Percentiles rank a stretch among this genome's conserved stretches.
These are phyloP conservation scores for Chlamydomonas urium DNA, from an alignment of 139 green algal species.

Conservation along the genomic window DNA sequence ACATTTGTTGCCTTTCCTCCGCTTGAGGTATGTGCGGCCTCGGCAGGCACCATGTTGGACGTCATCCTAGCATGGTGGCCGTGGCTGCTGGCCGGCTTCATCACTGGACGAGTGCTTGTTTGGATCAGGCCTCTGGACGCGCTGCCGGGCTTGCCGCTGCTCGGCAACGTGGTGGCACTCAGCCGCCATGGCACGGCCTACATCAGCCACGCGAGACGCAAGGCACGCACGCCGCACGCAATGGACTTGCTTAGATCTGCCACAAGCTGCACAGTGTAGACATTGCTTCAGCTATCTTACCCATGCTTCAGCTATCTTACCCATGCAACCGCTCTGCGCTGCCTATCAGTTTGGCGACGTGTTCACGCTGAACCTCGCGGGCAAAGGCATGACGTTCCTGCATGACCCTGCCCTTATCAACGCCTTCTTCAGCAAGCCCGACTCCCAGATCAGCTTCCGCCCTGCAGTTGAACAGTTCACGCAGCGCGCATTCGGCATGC, in stretches of 20 bases:
- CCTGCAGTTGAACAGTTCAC: slow-evolving; percentile 71
- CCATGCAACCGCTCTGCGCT: no score
- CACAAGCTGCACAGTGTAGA: no score
- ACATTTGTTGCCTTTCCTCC: no score
- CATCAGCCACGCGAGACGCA: slow-evolving; percentile 27
- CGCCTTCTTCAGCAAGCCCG: slow-evolving; percentile 54
- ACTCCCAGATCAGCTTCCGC: slow-evolving; percentile 32
- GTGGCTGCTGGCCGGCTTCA: background rate
- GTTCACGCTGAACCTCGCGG: slow-evolving; percentile 45
- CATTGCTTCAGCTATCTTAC: no score
- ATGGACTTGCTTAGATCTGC: no score
- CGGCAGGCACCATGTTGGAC: no score
- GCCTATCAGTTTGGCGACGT: slow-evolving; percentile 60
- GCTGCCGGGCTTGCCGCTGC: slow-evolving; percentile 34
- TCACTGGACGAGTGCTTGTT: slow-evolving; percentile 9
- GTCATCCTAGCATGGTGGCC: background rate
- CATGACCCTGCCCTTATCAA: slow-evolving; percentile 44
- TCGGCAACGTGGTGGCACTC: slow-evolving; percentile 40
- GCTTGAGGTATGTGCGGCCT: no score
- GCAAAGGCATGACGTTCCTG: slow-evolving; percentile 62
- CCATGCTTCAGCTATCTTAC: no score
- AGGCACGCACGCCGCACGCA: slow-evolving; percentile 19
- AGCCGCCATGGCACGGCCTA: slow-evolving; percentile 33
- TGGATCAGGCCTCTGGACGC: background rate
- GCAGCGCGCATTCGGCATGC: slow-evolving; percentile 61